A percentile compares a stretch with the other conserved stretches of the same genome.
phyloP scores from a whole-genome alignment of 345 rosid species.

The Psidium friedrichsthalianum region DNA sequence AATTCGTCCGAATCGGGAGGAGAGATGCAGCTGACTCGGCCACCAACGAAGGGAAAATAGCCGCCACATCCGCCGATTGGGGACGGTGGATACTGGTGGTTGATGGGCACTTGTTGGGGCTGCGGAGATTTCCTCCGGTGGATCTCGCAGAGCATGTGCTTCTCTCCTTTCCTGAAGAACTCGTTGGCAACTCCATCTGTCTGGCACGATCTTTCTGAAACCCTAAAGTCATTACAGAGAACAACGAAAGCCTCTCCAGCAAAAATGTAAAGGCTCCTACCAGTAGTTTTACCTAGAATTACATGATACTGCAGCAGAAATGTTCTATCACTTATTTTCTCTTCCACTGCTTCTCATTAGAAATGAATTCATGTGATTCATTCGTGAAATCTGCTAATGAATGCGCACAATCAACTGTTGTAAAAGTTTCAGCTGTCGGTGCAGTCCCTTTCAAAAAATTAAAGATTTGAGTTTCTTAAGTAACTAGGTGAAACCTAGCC shows the following conservation, averaged over 20 bases:
- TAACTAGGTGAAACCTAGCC: not conserved
- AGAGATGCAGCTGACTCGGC: slow-evolving; percentile 34
- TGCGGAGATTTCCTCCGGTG: slow-evolving; percentile 81
- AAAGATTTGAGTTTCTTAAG: not conserved
- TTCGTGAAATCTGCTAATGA: not conserved
- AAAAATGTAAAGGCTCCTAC: not conserved
- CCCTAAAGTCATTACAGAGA: slow-evolving; percentile 35
- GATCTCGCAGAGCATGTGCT: slow-evolving; percentile 90
- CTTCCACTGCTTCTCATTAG: not conserved
- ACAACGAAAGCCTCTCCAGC: not conserved
- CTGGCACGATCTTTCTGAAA: slow-evolving; percentile 94
- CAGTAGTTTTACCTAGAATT: not conserved
- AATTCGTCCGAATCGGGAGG: slow-evolving; percentile 50
- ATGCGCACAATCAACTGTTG: not conserved
- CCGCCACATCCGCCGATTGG: not conserved
- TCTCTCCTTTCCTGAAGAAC: slow-evolving; percentile 85
- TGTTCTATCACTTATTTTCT: not conserved
- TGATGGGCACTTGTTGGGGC: slow-evolving; percentile 25
- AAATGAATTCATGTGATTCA: not conserved
- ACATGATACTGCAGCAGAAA: not conserved
- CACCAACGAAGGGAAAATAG: slow-evolving; percentile 42
- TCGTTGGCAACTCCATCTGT: slow-evolving; percentile 96
- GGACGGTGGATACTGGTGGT: not conserved
- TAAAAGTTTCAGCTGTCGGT: not conserved
- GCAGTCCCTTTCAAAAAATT: not conserved